Conservation (phyloP, 768 basidiomycete genomes). For the Pholiota conissans region DNA sequence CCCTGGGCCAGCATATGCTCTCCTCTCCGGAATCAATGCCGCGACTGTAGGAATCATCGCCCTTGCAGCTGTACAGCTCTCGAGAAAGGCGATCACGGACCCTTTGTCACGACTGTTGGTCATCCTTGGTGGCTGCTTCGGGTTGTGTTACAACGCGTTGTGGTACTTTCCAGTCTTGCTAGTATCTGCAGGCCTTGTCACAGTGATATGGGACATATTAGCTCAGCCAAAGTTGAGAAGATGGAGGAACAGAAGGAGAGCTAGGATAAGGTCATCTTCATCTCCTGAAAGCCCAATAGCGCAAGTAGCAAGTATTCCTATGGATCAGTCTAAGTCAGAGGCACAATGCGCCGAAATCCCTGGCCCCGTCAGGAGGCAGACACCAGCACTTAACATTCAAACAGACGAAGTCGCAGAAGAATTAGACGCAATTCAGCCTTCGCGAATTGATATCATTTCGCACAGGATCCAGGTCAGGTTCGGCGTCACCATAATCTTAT, state of each 20-base stretch:
- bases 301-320: slow-evolving; percentile 9
- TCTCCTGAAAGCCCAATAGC: slow-evolving; percentile 5
- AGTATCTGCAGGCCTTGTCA: slow-evolving; percentile 35
- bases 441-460: slow-evolving; percentile 18
- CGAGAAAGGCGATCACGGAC: slow-evolving; percentile 46
- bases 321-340: slow-evolving; percentile 14
- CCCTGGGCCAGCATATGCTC: slow-evolving; percentile 45
- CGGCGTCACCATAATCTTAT: slow-evolving; percentile 22
- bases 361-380: slow-evolving; percentile 12
- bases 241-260: slow-evolving; percentile 12
- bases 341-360: background rate
- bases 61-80: slow-evolving; percentile 49
- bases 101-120: slow-evolving; percentile 40
- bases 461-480: slow-evolving; percentile 27
- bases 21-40: slow-evolving; percentile 54
- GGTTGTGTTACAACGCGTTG: slow-evolving; percentile 48
- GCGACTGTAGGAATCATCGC: slow-evolving; percentile 55
- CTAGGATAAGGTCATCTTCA: slow-evolving; percentile 1
- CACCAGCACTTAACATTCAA: background rate
- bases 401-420: background rate
- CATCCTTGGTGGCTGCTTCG: slow-evolving; percentile 42
- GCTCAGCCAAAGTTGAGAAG: slow-evolving; percentile 15
- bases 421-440: slow-evolving; percentile 1
- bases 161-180: slow-evolving; percentile 55
- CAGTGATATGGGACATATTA: slow-evolving; percentile 40